Percentiles rank a stretch among this genome's conserved stretches.
Evolutionary conservation across 2,329 filamentous ascomycete genomes (phyloP).

Genomic region (Salinomyces thailandicus): DNA sequence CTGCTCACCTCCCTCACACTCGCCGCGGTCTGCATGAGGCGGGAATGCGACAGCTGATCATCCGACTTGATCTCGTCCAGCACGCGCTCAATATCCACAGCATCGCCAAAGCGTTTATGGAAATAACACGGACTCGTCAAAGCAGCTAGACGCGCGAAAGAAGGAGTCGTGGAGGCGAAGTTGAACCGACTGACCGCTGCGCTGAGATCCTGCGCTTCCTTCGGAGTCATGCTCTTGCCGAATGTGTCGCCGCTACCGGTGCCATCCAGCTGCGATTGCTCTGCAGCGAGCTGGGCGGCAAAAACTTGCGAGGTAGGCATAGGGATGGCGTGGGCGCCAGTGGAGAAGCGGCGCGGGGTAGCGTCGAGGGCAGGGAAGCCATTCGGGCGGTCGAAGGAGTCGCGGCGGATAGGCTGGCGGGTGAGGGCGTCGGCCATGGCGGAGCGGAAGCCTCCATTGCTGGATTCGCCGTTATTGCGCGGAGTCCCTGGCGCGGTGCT

Average conservation of each 20-base stretch:
- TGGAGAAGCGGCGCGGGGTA: conserved; percentile 25
- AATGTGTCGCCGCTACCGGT: neutral
- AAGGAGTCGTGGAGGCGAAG: conserved; percentile 20
- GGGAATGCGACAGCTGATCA: conserved; percentile 84
- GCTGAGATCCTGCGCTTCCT: conserved; percentile 18
- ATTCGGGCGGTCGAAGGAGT: conserved; percentile 23
- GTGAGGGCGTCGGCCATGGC: conserved; percentile 22
- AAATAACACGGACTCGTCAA: conserved; percentile 94
- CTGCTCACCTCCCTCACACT: conserved; percentile 92
- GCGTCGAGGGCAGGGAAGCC: conserved; percentile 19
- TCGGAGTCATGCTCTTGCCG: conserved; percentile 10
- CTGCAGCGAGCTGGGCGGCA: conserved; percentile 20
- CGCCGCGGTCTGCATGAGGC: conserved; percentile 88
- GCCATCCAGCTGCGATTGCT: conserved; percentile 11
- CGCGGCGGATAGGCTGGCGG: conserved; percentile 19
- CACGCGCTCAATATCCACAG: conserved; percentile 88
- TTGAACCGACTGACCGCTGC: conserved; percentile 19
- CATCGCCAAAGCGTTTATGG: conserved; percentile 92
- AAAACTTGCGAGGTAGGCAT: conserved; percentile 23
- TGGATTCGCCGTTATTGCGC: conserved; percentile 5
- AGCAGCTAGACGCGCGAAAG: conserved; percentile 44
- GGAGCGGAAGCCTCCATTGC: conserved; percentile 2
- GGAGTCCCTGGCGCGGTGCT: conserved; percentile 13
- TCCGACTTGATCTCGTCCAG: conserved; percentile 85
- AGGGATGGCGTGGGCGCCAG: conserved; percentile 22